phyloP scores from a whole-genome alignment of 139 green algal species.

The Protoeuglena noctilucae region DNA sequence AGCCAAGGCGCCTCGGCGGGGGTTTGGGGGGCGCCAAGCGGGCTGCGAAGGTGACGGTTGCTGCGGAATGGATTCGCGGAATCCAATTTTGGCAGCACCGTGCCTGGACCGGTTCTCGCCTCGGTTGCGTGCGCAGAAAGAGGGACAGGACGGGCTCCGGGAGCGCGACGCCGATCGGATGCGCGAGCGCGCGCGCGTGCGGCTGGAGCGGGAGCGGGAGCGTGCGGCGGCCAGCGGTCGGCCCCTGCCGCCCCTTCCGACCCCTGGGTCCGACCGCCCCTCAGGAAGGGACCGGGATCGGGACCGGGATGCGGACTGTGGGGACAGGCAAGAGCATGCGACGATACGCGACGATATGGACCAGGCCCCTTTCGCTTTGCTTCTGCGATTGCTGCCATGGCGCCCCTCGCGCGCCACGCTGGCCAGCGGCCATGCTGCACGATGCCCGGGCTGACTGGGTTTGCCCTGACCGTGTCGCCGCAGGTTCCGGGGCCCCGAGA shows the following conservation, averaged over 20 bases:
- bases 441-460: neutral
- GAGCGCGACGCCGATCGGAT: slow-evolving; percentile 8
- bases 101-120: neutral
- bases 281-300: no score
- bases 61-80: no score
- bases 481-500: neutral
- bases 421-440: slow-evolving; percentile 2
- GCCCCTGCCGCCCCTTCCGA: no score
- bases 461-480: neutral
- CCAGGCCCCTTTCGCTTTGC: no score
- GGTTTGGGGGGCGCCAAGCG: slow-evolving; percentile 55
- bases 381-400: neutral
- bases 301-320: no score
- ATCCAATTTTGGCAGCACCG: no score
- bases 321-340: no score
- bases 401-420: neutral
- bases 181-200: neutral
- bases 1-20: slow-evolving; percentile 46
- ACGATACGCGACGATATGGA: no score
- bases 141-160: slow-evolving; percentile 1
- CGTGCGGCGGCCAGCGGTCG: no score
- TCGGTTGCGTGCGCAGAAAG: slow-evolving; percentile 2
- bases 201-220: no score
- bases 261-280: no score
- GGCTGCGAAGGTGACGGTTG: slow-evolving; percentile 24